These are phyloP conservation scores for Diplodia corticola DNA, from an alignment of 2,329 filamentous ascomycete species.

Conservation along the genomic window DNA sequence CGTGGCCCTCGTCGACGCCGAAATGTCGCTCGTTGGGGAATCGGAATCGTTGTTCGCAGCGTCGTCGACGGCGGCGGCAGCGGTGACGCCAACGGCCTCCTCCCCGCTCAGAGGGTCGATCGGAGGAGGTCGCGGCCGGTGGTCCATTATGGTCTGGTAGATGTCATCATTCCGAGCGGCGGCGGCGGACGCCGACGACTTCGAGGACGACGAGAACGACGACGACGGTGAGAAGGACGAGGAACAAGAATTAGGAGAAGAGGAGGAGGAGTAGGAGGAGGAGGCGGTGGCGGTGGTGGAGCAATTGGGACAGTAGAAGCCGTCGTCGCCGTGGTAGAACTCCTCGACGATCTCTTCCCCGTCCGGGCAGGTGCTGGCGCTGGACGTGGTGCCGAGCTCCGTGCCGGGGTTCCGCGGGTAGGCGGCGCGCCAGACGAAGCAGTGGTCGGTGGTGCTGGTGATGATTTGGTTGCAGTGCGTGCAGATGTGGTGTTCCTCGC, in stretches of 20 bases:
- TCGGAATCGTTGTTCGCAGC: background rate
- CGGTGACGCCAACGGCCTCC: background rate
- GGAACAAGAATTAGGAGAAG: background rate
- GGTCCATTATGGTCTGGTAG: background rate
- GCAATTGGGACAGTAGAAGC: background rate
- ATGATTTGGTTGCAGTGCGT: background rate
- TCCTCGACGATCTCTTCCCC: slow-evolving; percentile 17
- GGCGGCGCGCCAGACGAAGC: background rate
- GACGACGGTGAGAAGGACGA: background rate
- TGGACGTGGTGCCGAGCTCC: slow-evolving; percentile 5
- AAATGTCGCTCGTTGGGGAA: background rate
- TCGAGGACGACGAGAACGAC: no score
- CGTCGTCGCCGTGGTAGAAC: slow-evolving; percentile 11
- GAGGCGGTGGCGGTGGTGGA: no score
- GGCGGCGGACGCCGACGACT: no score
- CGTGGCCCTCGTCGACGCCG: background rate
- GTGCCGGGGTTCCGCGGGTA: slow-evolving; percentile 4
- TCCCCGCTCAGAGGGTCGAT: background rate
- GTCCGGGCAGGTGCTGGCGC: slow-evolving; percentile 3
- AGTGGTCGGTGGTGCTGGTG: background rate
- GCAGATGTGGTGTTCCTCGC: slow-evolving; percentile 14
- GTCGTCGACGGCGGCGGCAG: background rate
- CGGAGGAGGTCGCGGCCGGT: background rate
- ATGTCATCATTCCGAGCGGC: background rate
- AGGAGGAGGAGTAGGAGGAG: no score